Evolutionary conservation across 768 basidiomycete species (phyloP).

Genomic region (Pisolithus albus): DNA sequence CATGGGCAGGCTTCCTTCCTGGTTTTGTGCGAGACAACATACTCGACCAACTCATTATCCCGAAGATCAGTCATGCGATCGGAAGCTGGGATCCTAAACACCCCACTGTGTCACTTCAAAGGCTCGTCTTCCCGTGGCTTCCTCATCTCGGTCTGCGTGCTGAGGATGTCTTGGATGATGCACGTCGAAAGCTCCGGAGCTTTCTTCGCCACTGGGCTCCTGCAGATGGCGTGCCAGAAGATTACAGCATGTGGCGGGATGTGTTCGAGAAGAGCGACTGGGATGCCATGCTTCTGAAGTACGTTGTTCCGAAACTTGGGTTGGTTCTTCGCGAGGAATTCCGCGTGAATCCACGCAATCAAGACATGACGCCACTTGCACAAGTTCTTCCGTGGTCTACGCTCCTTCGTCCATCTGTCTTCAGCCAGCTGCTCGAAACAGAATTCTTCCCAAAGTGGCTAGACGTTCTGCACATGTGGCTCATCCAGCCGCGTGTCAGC

Average conservation of each 20-base stretch:
- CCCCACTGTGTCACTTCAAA: conserved; percentile 55
- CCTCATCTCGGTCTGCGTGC: conserved; percentile 78
- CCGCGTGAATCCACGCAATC: conserved; percentile 83
- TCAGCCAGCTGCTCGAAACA: conserved; percentile 77
- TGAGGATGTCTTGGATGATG: conserved; percentile 82
- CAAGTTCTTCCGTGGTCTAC: conserved; percentile 69
- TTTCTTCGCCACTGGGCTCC: conserved; percentile 70
- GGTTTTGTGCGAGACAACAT: conserved; percentile 91
- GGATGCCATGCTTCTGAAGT: conserved; percentile 87
- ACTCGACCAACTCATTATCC: conserved; percentile 90
- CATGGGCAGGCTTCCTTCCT: conserved; percentile 84
- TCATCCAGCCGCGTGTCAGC: conserved; percentile 80
- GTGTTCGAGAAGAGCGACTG: conserved; percentile 80
- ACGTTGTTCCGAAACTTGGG: conserved; percentile 88
- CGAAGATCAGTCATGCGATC: conserved; percentile 82
- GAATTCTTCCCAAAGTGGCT: conserved; percentile 99
- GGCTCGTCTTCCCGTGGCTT: conserved; percentile 93
- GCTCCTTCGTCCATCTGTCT: conserved; percentile 67
- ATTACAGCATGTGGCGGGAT: conserved; percentile 75
- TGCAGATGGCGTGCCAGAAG: conserved; percentile 67
- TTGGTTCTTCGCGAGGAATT: conserved; percentile 77
- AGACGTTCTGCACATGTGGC: conserved; percentile 86
- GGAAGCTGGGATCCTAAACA: conserved; percentile 73
- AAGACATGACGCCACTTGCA: conserved; percentile 78
- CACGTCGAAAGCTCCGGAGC: conserved; percentile 77